Percentiles rank a stretch among this genome's conserved stretches.
Conservation (phyloP, 495 filamentous ascomycete species). For the Pseudomonodictys pantanalensis region DNA sequence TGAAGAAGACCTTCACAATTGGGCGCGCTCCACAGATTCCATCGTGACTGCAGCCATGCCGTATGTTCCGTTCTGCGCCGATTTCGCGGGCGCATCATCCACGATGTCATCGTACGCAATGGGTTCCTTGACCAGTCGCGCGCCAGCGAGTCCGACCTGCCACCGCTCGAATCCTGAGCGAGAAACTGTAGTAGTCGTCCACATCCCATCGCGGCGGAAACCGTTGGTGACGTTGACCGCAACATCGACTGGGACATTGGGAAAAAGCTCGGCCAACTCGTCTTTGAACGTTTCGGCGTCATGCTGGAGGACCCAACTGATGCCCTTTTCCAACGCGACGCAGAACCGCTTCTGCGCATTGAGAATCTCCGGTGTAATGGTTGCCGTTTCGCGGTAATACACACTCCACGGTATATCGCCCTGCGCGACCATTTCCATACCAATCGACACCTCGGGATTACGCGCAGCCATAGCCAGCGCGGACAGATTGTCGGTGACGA, state of each 20-base stretch:
- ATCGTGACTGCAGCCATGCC: too few relatives aligned
- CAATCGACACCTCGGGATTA: slow-evolving; percentile 10
- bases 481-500: slow-evolving; percentile 13
- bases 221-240: slow-evolving; percentile 15
- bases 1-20: too few relatives aligned
- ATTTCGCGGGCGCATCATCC: neutral
- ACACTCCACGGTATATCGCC: slow-evolving; percentile 19
- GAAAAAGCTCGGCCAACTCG: slow-evolving; percentile 20
- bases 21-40: too few relatives aligned
- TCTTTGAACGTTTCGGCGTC: slow-evolving; percentile 19
- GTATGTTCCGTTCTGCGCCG: neutral
- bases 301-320: slow-evolving; percentile 21
- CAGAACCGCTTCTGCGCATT: slow-evolving; percentile 20
- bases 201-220: slow-evolving; percentile 20
- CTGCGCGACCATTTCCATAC: slow-evolving; percentile 9
- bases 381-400: slow-evolving; percentile 11
- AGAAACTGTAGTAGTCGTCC: slow-evolving; percentile 9
- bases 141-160: slow-evolving; percentile 16
- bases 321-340: slow-evolving; percentile 11
- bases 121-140: slow-evolving; percentile 12
- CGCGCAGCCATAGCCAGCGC: slow-evolving; percentile 8
- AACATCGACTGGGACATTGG: slow-evolving; percentile 15
- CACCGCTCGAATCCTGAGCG: slow-evolving; percentile 15
- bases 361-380: slow-evolving; percentile 10
- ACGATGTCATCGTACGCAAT: slow-evolving; percentile 6